Conservation (phyloP, 1,284 basidiomycete genomes). For the Apiotrichum sp. region DNA sequence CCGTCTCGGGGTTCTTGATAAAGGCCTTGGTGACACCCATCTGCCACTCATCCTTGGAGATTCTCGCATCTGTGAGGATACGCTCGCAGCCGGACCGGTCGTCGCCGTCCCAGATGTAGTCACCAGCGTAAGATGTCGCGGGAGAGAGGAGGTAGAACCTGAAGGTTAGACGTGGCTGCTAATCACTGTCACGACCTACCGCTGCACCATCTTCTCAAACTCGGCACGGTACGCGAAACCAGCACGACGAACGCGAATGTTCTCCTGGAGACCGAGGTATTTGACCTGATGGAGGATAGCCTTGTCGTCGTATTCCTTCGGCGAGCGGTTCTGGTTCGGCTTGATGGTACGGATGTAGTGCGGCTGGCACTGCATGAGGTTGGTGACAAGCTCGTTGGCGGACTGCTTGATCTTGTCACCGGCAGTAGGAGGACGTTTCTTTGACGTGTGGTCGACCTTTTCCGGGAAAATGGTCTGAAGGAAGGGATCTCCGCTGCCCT, state of each 20-base stretch:
- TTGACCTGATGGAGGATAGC: slow-evolving; percentile 98
- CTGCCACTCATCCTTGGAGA: slow-evolving; percentile 96
- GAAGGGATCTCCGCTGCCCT: slow-evolving; percentile 72
- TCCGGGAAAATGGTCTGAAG: slow-evolving; percentile 88
- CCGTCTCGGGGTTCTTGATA: slow-evolving; percentile 97
- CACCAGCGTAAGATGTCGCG: slow-evolving; percentile 93
- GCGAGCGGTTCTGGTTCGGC: slow-evolving; percentile 93
- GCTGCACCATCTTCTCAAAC: slow-evolving; percentile 97
- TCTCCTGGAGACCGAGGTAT: slow-evolving; percentile 97
- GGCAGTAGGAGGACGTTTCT: slow-evolving; percentile 96
- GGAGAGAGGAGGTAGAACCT: slow-evolving; percentile 89
- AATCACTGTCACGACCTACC: slow-evolving; percentile 39
- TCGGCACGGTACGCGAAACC: slow-evolving; percentile 85
- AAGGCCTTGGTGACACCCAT: slow-evolving; percentile 99
- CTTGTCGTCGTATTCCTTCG: slow-evolving; percentile 87
- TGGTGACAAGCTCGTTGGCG: slow-evolving; percentile 90
- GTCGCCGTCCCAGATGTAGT: slow-evolving; percentile 95
- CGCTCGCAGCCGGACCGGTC: slow-evolving; percentile 84
- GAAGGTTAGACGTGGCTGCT: slow-evolving; percentile 25
- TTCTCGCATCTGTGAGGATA: slow-evolving; percentile 91
- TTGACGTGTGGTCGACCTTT: slow-evolving; percentile 89
- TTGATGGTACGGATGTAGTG: slow-evolving; percentile 99
- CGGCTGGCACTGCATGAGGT: slow-evolving; percentile 91
- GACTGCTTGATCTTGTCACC: slow-evolving; percentile 96
- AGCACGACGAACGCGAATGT: slow-evolving; percentile 92